Percentiles rank a stretch among this genome's conserved stretches.
Conservation (phyloP, 371 early-diverging fungal genomes). For the Quaeritorhiza haematococci region DNA sequence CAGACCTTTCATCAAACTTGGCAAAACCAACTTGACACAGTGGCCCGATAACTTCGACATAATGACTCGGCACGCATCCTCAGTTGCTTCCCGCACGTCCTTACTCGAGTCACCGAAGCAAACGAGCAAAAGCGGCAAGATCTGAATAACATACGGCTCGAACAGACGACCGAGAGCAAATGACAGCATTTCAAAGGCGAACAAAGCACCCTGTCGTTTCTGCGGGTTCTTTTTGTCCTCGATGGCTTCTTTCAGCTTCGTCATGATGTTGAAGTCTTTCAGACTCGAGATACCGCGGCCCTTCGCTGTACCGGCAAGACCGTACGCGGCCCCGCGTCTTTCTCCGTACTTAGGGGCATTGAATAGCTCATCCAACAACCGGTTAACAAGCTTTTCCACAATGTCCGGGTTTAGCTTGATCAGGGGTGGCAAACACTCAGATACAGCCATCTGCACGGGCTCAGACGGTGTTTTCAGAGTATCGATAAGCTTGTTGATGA, state of each 20-base stretch:
- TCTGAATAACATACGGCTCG: slow-evolving; percentile 95
- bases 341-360: slow-evolving; percentile 76
- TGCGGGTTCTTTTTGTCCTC: slow-evolving; percentile 68
- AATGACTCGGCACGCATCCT: slow-evolving; percentile 86
- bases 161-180: slow-evolving; percentile 83
- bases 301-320: slow-evolving; percentile 92
- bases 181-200: slow-evolving; percentile 88
- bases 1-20: slow-evolving; percentile 79
- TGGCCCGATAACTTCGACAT: slow-evolving; percentile 95
- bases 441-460: slow-evolving; percentile 89
- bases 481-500: slow-evolving; percentile 79
- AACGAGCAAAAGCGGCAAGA: slow-evolving; percentile 78
- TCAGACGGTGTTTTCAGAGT: slow-evolving; percentile 93
- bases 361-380: slow-evolving; percentile 66
- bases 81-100: slow-evolving; percentile 89
- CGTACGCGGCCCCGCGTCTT: slow-evolving; percentile 94
- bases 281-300: slow-evolving; percentile 85
- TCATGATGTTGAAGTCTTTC: slow-evolving; percentile 80
- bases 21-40: slow-evolving; percentile 92
- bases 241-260: slow-evolving; percentile 72
- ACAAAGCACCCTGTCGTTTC: slow-evolving; percentile 86
- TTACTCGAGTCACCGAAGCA: slow-evolving; percentile 82
- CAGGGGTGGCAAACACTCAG: slow-evolving; percentile 90
- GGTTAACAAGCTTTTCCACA: slow-evolving; percentile 48
- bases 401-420: slow-evolving; percentile 61